A percentile compares a stretch with the other conserved stretches of the same genome.
These are phyloP conservation scores for Crotalaria pallida DNA, from an alignment of 306 rosid species.

Conservation along the genomic window DNA sequence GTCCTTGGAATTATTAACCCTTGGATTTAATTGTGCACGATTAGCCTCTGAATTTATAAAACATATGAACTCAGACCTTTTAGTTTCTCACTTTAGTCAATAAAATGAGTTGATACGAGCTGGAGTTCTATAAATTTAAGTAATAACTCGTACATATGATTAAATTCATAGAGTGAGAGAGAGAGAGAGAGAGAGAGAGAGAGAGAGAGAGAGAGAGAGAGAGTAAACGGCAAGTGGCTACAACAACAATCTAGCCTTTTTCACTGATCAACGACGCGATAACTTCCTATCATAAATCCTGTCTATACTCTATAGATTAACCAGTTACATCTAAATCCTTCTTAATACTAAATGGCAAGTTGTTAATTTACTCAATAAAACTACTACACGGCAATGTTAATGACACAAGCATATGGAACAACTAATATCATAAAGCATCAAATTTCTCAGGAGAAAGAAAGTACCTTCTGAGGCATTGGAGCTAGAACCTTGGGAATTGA, in stretches of 20 bases:
- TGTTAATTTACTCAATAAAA: not conserved
- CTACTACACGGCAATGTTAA: not conserved
- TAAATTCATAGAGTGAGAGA: not conserved
- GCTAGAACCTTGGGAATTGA: conserved; percentile 84
- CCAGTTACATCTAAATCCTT: no score
- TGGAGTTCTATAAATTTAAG: no score
- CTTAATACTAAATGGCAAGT: not conserved
- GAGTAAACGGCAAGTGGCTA: no score
- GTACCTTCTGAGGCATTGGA: conserved; percentile 92
- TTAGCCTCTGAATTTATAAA: not conserved
- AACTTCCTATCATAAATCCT: no score
- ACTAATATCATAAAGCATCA: not conserved
- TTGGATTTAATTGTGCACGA: not conserved
- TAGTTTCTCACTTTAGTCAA: not conserved
- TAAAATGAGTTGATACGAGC: not conserved
- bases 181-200: no score
- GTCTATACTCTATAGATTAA: no score
- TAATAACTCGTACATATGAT: not conserved
- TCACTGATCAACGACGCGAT: no score
- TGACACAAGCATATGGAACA: not conserved
- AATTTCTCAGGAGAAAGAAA: not conserved
- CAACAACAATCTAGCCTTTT: no score
- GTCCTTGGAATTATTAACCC: not conserved
- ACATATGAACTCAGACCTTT: not conserved
- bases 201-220: no score